Base-by-base conservation (phyloP, 2,329 filamentous ascomycete species). In the Trichothecium sympodiale region DNA sequence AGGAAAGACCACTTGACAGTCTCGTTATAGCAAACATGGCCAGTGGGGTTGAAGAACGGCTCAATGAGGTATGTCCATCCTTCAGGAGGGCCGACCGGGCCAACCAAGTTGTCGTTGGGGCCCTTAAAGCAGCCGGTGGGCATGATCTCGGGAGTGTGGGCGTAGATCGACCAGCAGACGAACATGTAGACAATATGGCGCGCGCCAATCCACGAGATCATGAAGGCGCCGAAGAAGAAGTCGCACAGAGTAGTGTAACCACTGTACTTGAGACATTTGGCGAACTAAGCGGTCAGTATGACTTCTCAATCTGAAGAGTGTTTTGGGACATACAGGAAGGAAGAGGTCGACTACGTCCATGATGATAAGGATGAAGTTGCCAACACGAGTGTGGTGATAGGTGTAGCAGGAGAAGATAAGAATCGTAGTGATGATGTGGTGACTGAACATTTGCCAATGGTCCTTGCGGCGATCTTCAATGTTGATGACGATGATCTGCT, bases 391-490 rank as follows among this genome's bases (percentile, higher is more conserved):
- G 53, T 86, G 79, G 52, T 89, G 80, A 56, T 93, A 94, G 45
- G 78, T 74, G 56, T 96, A 96, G 44, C 83, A 89, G 23, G 78
- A 72, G 38, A 78, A 77, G 44, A 98, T 78, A 31, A 98, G 75
- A 5, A 69, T 65, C 50, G 80, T 84, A 15, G 91, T 98, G 54
- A 96, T 78, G 53, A 95, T 74, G 62, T 98, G 91, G 58, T 96
- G 91, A 14, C 77, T 80, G 46, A 96, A 77, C 91, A 96, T 96
- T 60, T 96, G 89, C 65, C 77, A 83, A 60, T 95, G 82, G 50
- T 98, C 91, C 63, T 96, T 96, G 51, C 91, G 76, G 45, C 83
- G 77, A 61, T 93, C 84, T 60, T 98, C 91, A 41, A 96, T 87
- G 60, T 95, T 82, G 55, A 96, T 85, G 39, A 95, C 85, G 23